Evolutionary conservation across 768 basidiomycete species (phyloP).

Genomic region (Tremella yokohamensis): DNA sequence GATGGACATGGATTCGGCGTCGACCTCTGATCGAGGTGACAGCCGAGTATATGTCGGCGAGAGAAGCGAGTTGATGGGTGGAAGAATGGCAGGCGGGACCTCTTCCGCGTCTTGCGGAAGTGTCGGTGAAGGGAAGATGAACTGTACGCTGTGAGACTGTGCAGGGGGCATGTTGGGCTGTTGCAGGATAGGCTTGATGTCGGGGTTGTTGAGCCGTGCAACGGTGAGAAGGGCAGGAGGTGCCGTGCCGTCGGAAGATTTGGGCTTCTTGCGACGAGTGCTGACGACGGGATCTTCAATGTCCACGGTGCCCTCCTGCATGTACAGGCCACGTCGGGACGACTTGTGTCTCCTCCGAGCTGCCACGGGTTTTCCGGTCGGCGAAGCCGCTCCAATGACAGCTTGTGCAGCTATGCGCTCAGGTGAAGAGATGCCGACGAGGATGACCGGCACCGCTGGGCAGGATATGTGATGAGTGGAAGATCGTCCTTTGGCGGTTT

Average conservation of each 20-base stretch:
- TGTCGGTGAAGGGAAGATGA: conserved; percentile 35
- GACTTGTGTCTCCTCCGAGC: conserved; percentile 22
- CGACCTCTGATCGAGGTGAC: conserved; percentile 4
- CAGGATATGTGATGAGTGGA: conserved; percentile 18
- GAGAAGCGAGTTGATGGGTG: conserved; percentile 12
- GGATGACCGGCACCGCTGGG: conserved; percentile 26
- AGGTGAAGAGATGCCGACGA: conserved; percentile 16
- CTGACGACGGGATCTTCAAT: conserved; percentile 22
- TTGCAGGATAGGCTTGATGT: conserved; percentile 38
- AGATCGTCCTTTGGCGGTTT: conserved; percentile 14
- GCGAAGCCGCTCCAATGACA: conserved; percentile 6
- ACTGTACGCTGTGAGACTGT: conserved; percentile 36
- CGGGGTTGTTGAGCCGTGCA: conserved; percentile 4
- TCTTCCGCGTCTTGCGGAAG: neutral
- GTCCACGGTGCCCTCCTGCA: conserved; percentile 44
- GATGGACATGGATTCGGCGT: conserved; percentile 19
- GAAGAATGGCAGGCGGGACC: neutral
- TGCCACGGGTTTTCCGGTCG: conserved; percentile 6
- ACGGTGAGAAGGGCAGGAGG: conserved; percentile 2
- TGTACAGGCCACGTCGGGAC: conserved; percentile 38
- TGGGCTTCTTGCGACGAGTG: conserved; percentile 3
- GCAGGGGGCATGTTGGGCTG: conserved; percentile 22
- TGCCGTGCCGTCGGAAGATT: neutral
- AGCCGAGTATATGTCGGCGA: conserved; percentile 6
- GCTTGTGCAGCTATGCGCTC: conserved; percentile 24